Conservation (phyloP, 192 early-diverging fungal species). For the Neocallimastix lanati region DNA sequence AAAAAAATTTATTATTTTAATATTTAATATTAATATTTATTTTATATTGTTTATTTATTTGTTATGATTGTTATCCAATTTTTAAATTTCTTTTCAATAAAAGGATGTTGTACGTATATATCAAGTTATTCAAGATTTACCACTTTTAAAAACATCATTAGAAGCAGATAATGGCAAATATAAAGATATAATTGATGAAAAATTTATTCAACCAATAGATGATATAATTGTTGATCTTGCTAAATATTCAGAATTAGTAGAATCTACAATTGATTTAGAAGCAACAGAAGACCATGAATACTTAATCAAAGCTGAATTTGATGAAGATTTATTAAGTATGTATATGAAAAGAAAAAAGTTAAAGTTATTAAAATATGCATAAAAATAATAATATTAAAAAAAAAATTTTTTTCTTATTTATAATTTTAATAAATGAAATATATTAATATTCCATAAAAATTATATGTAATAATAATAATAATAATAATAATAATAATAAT, state of each 20-base stretch:
- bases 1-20: not conserved
- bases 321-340: constrained; percentile 46
- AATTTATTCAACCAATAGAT: not conserved
- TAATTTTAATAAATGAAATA: too few species aligned
- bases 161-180: constrained; percentile 15
- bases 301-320: constrained; percentile 68
- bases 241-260: constrained; percentile 63
- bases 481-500: too few species aligned
- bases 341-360: not conserved
- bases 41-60: too few species aligned
- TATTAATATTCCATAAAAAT: too few species aligned
- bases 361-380: too few species aligned
- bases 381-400: too few species aligned
- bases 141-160: constrained; percentile 38
- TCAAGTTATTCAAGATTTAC: constrained; percentile 59
- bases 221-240: constrained; percentile 32
- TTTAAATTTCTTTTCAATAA: not conserved
- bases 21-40: too few species aligned
- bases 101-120: constrained; percentile 78
- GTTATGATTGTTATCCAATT: too few species aligned
- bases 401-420: too few species aligned
- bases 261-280: constrained; percentile 72
- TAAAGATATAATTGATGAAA: constrained; percentile 1
- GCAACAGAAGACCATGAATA: constrained; percentile 75
- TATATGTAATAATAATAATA: too few species aligned